Evolutionary conservation across 306 rosid genomes (phyloP).

Genomic region (Dalbergia cultrata): DNA sequence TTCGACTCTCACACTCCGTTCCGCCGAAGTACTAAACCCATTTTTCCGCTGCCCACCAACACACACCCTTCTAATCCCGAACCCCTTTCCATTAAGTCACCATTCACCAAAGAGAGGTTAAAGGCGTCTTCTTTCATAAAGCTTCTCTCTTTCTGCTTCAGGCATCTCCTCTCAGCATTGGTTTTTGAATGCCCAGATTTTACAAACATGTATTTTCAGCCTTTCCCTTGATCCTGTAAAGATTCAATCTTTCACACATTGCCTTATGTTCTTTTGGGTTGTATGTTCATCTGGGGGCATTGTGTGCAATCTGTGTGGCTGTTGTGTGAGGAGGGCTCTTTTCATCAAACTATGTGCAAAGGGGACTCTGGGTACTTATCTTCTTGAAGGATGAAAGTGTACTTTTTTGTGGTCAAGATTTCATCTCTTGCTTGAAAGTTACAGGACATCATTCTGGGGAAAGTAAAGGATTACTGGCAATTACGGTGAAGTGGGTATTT

Average conservation of each 20-base stretch:
- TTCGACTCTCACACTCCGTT: no score
- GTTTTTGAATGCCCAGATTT: no score
- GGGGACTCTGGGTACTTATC: background rate
- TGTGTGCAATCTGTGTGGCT: conserved; percentile 12
- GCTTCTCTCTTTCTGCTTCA: conserved; percentile 41
- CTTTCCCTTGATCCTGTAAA: no score
- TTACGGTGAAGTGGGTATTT: conserved; percentile 23
- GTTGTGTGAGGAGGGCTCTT: conserved; percentile 29
- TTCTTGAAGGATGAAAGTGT: conserved; percentile 21
- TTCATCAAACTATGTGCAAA: background rate
- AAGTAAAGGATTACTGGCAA: conserved; percentile 42
- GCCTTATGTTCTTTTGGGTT: no score
- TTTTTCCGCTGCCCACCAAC: no score
- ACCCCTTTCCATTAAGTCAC: no score
- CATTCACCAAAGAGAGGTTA: no score
- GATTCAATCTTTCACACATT: no score
- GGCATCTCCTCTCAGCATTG: background rate
- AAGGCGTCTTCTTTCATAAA: background rate
- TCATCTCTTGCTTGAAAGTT: conserved; percentile 29
- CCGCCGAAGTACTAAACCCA: no score
- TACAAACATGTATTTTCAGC: no score
- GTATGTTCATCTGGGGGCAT: no score
- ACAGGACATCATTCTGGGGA: conserved; percentile 19
- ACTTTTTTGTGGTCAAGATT: conserved; percentile 17
- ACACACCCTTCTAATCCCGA: no score